Evolutionary conservation across 179 eudicot genomes (phyloP).

Genomic region (Carnegiea gigantea): DNA sequence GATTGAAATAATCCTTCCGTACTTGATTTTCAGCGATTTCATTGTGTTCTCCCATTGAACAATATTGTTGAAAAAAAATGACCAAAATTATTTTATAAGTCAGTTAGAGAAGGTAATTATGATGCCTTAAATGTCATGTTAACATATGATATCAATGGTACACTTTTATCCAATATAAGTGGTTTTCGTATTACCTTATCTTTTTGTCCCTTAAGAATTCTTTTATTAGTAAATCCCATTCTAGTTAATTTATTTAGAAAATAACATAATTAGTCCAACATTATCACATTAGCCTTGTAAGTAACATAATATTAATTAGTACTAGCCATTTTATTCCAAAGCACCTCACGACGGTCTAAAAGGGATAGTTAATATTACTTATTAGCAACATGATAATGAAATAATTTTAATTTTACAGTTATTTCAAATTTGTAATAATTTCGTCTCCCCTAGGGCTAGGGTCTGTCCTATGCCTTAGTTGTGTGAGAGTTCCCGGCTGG

Average conservation of each 20-base stretch:
- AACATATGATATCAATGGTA: background rate
- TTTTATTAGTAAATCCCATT: background rate
- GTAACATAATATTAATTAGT: background rate
- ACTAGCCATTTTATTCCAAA: no score
- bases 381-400: no score
- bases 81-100: background rate
- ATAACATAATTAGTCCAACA: background rate
- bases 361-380: no score
- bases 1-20: background rate
- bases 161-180: background rate
- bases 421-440: no score
- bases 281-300: background rate
- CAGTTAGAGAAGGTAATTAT: background rate
- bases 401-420: no score
- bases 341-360: no score
- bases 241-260: background rate
- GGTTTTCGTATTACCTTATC: background rate
- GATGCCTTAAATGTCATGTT: background rate
- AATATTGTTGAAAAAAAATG: background rate
- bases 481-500: no score
- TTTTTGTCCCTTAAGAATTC: background rate
- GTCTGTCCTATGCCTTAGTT: no score
- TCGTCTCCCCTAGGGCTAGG: no score
- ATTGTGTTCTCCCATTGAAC: background rate
- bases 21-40: background rate